These are phyloP conservation scores for Aspergillus thermomutatus DNA, from an alignment of 2,329 filamentous ascomycete genomes.

Conservation along the genomic window DNA sequence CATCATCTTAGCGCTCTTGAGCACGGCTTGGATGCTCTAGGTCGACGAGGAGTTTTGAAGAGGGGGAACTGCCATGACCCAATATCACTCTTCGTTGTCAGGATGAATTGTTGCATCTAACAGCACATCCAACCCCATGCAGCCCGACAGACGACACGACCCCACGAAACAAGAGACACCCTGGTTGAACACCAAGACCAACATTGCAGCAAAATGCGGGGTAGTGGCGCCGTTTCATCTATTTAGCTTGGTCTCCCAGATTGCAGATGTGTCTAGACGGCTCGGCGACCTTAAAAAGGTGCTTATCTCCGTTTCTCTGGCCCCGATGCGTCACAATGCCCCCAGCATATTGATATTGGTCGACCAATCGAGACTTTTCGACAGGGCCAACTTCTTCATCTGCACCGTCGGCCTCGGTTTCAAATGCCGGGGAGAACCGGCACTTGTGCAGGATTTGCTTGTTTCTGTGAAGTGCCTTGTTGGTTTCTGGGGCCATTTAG, in stretches of 20 bases:
- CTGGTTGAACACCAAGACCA: not conserved
- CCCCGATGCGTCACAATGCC: not conserved
- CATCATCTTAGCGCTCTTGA: not conserved
- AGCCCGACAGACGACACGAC: not conserved
- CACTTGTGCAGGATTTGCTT: not conserved
- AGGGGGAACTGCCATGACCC: not conserved
- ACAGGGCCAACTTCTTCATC: not conserved
- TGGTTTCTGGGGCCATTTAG: not conserved
- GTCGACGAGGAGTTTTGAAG: not conserved
- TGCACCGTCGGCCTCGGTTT: not conserved
- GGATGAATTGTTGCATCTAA: not conserved
- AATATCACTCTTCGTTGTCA: not conserved
- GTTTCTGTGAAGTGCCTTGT: not conserved
- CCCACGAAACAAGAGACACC: not conserved
- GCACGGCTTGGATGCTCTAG: not conserved
- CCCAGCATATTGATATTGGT: not conserved
- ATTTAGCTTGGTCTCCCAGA: not conserved
- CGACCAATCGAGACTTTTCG: not conserved
- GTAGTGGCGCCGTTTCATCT: not conserved
- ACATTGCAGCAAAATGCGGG: not conserved
- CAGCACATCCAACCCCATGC: not conserved
- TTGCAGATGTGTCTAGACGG: not conserved
- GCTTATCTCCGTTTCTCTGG: not conserved
- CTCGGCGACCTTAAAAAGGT: not conserved
- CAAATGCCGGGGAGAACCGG: not conserved